These are phyloP conservation scores for Chloris gayana DNA, from an alignment of 176 grass and related monocot genomes.

Conservation along the genomic window DNA sequence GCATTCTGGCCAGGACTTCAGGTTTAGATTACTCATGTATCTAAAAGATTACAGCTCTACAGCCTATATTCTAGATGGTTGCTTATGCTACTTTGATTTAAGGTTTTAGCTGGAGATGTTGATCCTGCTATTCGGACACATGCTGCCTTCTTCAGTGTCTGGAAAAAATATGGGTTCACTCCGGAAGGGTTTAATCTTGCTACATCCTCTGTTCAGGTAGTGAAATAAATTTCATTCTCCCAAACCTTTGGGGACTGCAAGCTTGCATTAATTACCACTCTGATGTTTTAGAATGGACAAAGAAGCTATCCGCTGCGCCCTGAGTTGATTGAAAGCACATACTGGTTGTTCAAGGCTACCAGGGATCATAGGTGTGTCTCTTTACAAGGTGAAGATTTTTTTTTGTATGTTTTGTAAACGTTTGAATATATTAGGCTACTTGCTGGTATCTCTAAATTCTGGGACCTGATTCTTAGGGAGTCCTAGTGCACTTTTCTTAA, in stretches of 20 bases:
- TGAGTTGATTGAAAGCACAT: slow-evolving; percentile 98
- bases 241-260: slow-evolving; percentile 1
- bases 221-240: slow-evolving; percentile 19
- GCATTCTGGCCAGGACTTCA: slow-evolving; percentile 99
- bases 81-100: slow-evolving; percentile 81
- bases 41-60: slow-evolving; percentile 23
- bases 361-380: slow-evolving; percentile 88
- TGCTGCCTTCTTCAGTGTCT: slow-evolving; percentile 96
- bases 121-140: slow-evolving; percentile 96
- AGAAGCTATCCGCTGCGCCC: slow-evolving; percentile 86
- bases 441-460: background rate
- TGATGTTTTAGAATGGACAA: slow-evolving; percentile 74
- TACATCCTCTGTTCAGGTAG: slow-evolving; percentile 82
- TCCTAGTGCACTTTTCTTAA: background rate
- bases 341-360: slow-evolving; percentile 97
- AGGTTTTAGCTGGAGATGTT: slow-evolving; percentile 99
- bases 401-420: slow-evolving; percentile 18
- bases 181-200: slow-evolving; percentile 97
- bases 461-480: background rate
- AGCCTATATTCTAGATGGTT: slow-evolving; percentile 51
- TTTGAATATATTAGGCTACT: background rate
- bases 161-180: slow-evolving; percentile 97
- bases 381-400: slow-evolving; percentile 47
- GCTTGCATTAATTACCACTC: slow-evolving; percentile 9
- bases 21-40: slow-evolving; percentile 63